These are phyloP conservation scores for Exophiala bonariae DNA, from an alignment of 2,329 filamentous ascomycete genomes.

Conservation along the genomic window DNA sequence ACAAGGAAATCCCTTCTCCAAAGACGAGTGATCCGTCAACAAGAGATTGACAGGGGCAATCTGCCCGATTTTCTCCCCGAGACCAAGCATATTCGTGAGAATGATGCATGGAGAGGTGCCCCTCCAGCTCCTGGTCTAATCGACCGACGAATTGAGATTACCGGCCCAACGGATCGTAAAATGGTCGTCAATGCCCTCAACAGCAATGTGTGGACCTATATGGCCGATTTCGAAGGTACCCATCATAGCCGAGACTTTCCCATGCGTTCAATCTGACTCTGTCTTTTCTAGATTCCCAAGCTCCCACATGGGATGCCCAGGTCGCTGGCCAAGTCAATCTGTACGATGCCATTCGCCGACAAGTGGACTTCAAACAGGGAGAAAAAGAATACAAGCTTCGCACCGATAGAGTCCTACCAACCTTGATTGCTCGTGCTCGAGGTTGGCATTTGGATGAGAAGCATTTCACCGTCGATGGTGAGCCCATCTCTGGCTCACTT, in stretches of 20 bases:
- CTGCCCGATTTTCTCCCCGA: slow-evolving; percentile 94
- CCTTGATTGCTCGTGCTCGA: slow-evolving; percentile 88
- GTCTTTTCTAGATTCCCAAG: slow-evolving; percentile 71
- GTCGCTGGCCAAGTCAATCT: slow-evolving; percentile 97
- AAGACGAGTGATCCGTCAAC: slow-evolving; percentile 81
- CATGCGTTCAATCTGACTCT: slow-evolving; percentile 4
- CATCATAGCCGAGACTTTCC: slow-evolving; percentile 10
- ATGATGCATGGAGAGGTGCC: slow-evolving; percentile 90
- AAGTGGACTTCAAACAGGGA: slow-evolving; percentile 95
- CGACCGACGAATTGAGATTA: slow-evolving; percentile 94
- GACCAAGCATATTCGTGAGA: slow-evolving; percentile 92
- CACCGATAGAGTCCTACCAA: slow-evolving; percentile 81
- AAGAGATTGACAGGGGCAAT: slow-evolving; percentile 85
- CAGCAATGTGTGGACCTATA: slow-evolving; percentile 96
- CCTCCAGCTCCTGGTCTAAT: slow-evolving; percentile 87
- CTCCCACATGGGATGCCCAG: slow-evolving; percentile 99
- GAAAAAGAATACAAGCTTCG: slow-evolving; percentile 97
- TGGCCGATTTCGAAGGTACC: slow-evolving; percentile 97
- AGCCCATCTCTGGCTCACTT: slow-evolving; percentile 86
- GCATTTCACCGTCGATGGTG: slow-evolving; percentile 92
- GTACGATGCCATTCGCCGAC: slow-evolving; percentile 89
- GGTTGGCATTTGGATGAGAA: slow-evolving; percentile 99
- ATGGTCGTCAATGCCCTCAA: slow-evolving; percentile 99
- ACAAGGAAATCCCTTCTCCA: slow-evolving; percentile 87
- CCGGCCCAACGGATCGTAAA: slow-evolving; percentile 94